Base-by-base conservation (phyloP, 164 flowering plant species). In the Stephania japonica region DNA sequence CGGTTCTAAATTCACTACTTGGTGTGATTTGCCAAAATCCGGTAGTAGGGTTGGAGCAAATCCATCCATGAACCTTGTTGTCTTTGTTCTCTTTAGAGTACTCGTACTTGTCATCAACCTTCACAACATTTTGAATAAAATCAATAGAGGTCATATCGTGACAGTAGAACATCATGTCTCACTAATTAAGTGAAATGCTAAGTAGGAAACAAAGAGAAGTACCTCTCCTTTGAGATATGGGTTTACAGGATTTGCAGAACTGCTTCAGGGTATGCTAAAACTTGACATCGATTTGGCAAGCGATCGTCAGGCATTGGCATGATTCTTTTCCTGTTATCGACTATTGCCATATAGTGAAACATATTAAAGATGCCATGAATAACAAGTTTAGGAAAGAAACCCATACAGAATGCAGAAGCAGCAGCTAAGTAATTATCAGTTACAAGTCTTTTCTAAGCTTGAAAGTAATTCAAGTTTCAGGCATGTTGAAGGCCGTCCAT, bases 61-160 rank as follows among this genome's bases (percentile, higher is more conserved):
- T 90, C 98, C 98, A 93, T 25, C 99, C 99, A 66, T 93, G 99
- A 6, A 91, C 94, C 70, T 44, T 73, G 65, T 79, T 82, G 75
- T 90, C 92, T 75, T 85, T 82, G 81, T 84, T 84, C n/a, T 91
- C 90, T 61, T 85, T 78, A 0, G 98, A 87, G 74, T 95, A 93
- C 70, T 95, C 92, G 77, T 93, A 95, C 81, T 95, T 95, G 84
- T 95, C 98, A 83, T 95, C 98, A 75, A 91, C 97, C 99, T 95
- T 80, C 72, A 75, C 18, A 23, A n/a, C 43, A 49, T 44, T 56
- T 32, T 32, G 2, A 32, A 32, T 4, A 18, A 21, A 18, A n/a
- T 59, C 64, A n/a, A 59, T 59, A 24, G 21, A 4, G 38, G 38
- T 32, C 38, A 32, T 32, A 32, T 4, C 4, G 38, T 32, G 3